A percentile compares a stretch with the other conserved stretches of the same genome.
Conservation (phyloP, 805 yeast species). For the Ogataea populi-albae region DNA sequence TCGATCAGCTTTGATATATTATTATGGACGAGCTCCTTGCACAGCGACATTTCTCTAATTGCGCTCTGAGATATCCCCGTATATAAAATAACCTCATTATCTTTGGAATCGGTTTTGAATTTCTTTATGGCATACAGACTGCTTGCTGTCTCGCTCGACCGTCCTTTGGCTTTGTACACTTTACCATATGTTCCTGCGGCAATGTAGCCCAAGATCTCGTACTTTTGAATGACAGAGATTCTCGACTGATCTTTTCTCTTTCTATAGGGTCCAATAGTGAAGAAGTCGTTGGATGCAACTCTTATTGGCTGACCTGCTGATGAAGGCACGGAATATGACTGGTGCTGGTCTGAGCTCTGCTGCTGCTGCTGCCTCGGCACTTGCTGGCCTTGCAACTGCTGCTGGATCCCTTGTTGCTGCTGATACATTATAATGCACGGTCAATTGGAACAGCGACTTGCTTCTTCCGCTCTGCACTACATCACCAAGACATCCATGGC, state of each 20-base stretch:
- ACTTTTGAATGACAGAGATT: conserved; percentile 74
- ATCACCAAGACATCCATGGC: no score
- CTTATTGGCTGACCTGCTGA: conserved; percentile 37
- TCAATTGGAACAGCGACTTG: no score
- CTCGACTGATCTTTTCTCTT: conserved; percentile 62
- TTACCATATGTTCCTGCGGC: conserved; percentile 99
- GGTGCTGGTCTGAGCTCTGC: conserved; percentile 21
- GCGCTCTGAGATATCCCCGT: conserved; percentile 97
- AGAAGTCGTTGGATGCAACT: conserved; percentile 53
- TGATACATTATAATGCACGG: conserved; percentile 8
- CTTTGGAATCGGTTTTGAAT: conserved; percentile 91
- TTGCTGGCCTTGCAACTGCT: conserved; percentile 7
- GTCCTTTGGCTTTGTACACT: conserved; percentile 80
- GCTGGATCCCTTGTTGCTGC: conserved; percentile 11
- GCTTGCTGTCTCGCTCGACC: conserved; percentile 24
- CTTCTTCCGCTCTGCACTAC: no score
- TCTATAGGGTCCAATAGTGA: conserved; percentile 58
- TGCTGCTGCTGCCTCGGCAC: conserved; percentile 20
- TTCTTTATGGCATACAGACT: conserved; percentile 83
- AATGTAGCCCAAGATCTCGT: conserved; percentile 88
- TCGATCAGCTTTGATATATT: conserved; percentile 81
- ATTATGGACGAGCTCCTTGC: conserved; percentile 78
- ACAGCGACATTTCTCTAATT: conserved; percentile 91
- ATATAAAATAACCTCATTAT: conserved; percentile 76
- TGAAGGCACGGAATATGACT: conserved; percentile 15